Conservation (phyloP, 495 filamentous ascomycete genomes). For the Pseudomonodictys pantanalensis region DNA sequence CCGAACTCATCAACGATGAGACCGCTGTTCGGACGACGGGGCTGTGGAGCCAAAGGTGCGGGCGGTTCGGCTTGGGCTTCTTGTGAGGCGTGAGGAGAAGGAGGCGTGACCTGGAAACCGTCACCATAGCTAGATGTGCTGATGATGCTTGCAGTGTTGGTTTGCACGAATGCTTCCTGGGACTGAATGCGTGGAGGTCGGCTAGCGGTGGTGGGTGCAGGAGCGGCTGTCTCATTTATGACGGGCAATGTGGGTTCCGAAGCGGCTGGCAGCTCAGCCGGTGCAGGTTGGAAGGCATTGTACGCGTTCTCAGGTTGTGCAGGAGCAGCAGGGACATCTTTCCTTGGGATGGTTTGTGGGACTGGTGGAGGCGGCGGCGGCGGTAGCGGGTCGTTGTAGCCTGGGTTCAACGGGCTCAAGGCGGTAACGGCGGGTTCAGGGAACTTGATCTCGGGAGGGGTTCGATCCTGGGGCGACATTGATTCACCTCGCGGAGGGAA, state of each 20-base stretch:
- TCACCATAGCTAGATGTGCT: conserved; percentile 64
- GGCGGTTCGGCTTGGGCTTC: not conserved
- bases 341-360: no score
- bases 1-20: conserved; percentile 55
- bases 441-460: conserved; percentile 15
- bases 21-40: conserved; percentile 31
- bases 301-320: not conserved
- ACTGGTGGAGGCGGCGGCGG: conserved; percentile 13
- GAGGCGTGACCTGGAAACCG: conserved; percentile 52
- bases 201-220: conserved; percentile 23
- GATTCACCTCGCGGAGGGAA: conserved; percentile 48
- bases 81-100: conserved; percentile 36
- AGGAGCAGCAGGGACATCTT: conserved; percentile 36
- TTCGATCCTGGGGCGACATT: conserved; percentile 6
- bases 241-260: not conserved
- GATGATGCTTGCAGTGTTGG: conserved; percentile 35
- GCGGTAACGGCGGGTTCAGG: conserved; percentile 17
- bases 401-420: conserved; percentile 13
- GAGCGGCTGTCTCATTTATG: conserved; percentile 10
- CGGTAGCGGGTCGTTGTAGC: conserved; percentile 8
- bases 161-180: conserved; percentile 34
- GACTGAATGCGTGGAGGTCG: conserved; percentile 39
- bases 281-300: conserved; percentile 8
- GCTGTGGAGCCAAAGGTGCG: conserved; percentile 8
- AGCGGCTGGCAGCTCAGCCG: conserved; percentile 6